Evolutionary conservation across 805 yeast species (phyloP).

Genomic region (Maudiozyma barnettii): DNA sequence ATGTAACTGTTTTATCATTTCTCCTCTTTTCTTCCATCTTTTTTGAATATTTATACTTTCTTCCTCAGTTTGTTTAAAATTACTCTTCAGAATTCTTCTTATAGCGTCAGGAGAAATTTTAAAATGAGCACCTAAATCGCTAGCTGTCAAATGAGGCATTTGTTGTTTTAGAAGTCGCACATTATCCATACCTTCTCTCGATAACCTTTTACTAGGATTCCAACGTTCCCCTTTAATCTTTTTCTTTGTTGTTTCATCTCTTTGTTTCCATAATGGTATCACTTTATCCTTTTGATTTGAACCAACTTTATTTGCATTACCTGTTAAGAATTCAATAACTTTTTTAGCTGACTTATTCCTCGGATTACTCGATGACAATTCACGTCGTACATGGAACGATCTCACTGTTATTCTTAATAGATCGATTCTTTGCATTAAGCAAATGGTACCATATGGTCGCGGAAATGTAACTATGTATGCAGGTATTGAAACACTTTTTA

Average conservation of each 20-base stretch:
- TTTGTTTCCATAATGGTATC: conserved; percentile 62
- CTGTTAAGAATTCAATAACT: neutral
- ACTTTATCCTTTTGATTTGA: conserved; percentile 10
- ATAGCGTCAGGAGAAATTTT: conserved; percentile 73
- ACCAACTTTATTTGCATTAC: neutral
- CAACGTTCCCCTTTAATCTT: conserved; percentile 52
- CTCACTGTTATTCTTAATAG: neutral
- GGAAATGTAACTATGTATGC: too few relatives aligned
- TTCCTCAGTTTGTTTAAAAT: conserved; percentile 65
- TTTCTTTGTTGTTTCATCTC: conserved; percentile 52
- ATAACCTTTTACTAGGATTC: conserved; percentile 58
- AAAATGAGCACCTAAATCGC: conserved; percentile 54
- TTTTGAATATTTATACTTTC: conserved; percentile 33
- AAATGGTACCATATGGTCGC: too few relatives aligned
- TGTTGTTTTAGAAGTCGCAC: conserved; percentile 46
- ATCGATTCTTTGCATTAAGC: neutral
- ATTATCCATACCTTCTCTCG: conserved; percentile 60
- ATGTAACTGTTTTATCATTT: conserved; percentile 26
- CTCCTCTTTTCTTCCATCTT: conserved; percentile 48
- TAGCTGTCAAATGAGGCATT: conserved; percentile 51
- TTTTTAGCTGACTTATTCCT: neutral
- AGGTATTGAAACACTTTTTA: too few relatives aligned
- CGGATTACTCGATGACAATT: neutral
- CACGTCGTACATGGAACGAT: neutral
- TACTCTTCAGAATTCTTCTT: conserved; percentile 65